Conservation (phyloP, 106 monocot species). For the Alisma plantagoaquatica region DNA sequence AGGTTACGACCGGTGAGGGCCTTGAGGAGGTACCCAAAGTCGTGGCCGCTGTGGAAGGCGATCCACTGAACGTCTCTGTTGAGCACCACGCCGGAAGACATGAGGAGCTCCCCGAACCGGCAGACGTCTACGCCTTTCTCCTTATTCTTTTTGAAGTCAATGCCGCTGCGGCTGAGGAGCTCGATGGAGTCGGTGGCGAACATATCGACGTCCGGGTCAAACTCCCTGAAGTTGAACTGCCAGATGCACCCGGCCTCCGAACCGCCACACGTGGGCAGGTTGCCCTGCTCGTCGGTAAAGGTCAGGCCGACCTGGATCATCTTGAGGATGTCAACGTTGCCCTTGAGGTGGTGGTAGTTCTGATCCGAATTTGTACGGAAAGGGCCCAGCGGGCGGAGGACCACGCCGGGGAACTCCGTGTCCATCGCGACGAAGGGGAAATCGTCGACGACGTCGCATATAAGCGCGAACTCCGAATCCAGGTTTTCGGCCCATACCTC, state of each 20-base stretch:
- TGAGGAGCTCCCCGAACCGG: conserved; percentile 47
- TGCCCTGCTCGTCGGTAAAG: conserved; percentile 31
- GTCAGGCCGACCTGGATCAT: conserved; percentile 42
- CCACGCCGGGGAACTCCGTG: conserved; percentile 41
- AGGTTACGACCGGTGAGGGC: conserved; percentile 35
- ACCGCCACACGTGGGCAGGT: conserved; percentile 20
- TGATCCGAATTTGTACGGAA: conserved; percentile 24
- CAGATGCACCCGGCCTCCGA: conserved; percentile 32
- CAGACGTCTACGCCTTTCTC: conserved; percentile 25
- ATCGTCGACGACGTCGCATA: conserved; percentile 29
- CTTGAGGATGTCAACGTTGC: conserved; percentile 47
- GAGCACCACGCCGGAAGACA: conserved; percentile 53
- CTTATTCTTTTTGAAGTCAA: conserved; percentile 32
- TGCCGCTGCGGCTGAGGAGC: conserved; percentile 44
- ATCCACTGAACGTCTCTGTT: conserved; percentile 47
- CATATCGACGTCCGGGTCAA: no score
- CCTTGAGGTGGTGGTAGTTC: conserved; percentile 33
- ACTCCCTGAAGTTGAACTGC: conserved; percentile 53
- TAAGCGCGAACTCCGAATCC: conserved; percentile 38
- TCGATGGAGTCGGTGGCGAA: conserved; percentile 46
- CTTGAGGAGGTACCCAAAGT: conserved; percentile 54
- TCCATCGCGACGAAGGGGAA: conserved; percentile 33
- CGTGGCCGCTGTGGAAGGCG: conserved; percentile 50
- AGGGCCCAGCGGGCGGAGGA: conserved; percentile 21
- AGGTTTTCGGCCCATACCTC: conserved; percentile 44